phyloP scores from a whole-genome alignment of 2,329 filamentous ascomycete species.

The Aspergillus clavatus region DNA sequence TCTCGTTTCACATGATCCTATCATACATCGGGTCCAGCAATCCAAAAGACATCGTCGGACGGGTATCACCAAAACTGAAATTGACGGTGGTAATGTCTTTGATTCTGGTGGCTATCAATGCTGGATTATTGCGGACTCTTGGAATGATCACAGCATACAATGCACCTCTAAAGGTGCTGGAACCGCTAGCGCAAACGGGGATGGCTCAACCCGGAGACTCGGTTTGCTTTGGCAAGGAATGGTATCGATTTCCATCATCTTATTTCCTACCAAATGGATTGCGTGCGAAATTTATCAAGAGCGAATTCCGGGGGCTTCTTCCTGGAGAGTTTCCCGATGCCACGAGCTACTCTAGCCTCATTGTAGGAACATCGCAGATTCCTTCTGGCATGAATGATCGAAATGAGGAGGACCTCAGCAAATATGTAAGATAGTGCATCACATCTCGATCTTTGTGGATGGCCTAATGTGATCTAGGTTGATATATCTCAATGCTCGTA shows the following conservation, averaged over 20 bases:
- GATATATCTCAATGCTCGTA: conserved; percentile 73
- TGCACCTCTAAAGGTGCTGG: conserved; percentile 66
- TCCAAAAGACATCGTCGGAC: conserved; percentile 61
- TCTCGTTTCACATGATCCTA: conserved; percentile 76
- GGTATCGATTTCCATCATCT: conserved; percentile 94
- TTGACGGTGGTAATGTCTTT: conserved; percentile 56
- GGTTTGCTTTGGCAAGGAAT: conserved; percentile 92
- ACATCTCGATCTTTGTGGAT: not conserved
- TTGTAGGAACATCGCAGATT: conserved; percentile 77
- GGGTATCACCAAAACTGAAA: conserved; percentile 71
- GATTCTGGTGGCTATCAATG: conserved; percentile 59
- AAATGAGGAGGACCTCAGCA: conserved; percentile 79
- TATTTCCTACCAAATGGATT: conserved; percentile 83
- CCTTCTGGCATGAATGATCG: conserved; percentile 85
- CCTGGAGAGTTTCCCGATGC: conserved; percentile 86
- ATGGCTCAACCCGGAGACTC: conserved; percentile 59
- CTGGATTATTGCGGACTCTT: conserved; percentile 67
- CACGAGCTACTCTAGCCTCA: conserved; percentile 62
- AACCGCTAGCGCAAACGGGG: conserved; percentile 43
- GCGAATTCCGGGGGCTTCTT: conserved; percentile 81
- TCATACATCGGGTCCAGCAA: conserved; percentile 67
- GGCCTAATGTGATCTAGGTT: conserved; percentile 40
- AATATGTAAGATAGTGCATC: conserved; percentile 60
- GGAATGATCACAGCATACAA: conserved; percentile 78
- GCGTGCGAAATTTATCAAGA: conserved; percentile 83